Conservation (phyloP, 73 alveolate genomes). For the Stentor coeruleus region DNA sequence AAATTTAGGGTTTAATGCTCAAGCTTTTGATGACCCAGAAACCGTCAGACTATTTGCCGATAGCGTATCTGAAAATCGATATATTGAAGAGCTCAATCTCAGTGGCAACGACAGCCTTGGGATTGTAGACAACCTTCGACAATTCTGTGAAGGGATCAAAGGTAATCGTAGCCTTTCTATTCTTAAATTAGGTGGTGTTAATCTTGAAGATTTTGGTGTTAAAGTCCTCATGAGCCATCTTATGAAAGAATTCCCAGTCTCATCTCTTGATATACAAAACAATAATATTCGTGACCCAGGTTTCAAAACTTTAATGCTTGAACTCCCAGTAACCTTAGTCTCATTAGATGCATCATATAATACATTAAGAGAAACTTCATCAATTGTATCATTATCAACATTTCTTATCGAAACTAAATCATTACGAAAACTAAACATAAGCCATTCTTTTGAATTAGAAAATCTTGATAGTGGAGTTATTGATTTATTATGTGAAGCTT, state of each 20-base stretch:
- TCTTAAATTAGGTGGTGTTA: background rate
- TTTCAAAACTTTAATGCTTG: background rate
- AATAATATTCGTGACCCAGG: conserved; percentile 8
- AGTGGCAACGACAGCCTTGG: background rate
- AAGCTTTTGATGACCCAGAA: conserved; percentile 15
- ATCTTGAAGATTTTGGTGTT: background rate
- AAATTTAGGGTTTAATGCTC: background rate
- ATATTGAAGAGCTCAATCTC: background rate
- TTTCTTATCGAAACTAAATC: background rate
- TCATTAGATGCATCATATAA: conserved; percentile 5
- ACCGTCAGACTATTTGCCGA: background rate
- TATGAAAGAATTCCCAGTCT: background rate
- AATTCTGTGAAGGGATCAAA: background rate
- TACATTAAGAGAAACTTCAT: background rate
- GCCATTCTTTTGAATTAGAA: conserved; percentile 4
- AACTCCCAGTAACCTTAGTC: background rate
- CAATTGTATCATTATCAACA: background rate
- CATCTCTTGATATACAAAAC: conserved; percentile 4
- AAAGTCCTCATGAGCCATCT: background rate
- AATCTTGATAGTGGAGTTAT: background rate
- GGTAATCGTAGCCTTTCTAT: background rate
- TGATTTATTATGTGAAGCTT: conserved; percentile 4
- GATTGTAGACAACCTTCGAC: background rate
- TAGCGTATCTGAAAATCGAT: conserved; percentile 2
- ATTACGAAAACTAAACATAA: background rate